Base-by-base conservation (phyloP, 768 basidiomycete genomes). In the Gloeostereum incarnatum region DNA sequence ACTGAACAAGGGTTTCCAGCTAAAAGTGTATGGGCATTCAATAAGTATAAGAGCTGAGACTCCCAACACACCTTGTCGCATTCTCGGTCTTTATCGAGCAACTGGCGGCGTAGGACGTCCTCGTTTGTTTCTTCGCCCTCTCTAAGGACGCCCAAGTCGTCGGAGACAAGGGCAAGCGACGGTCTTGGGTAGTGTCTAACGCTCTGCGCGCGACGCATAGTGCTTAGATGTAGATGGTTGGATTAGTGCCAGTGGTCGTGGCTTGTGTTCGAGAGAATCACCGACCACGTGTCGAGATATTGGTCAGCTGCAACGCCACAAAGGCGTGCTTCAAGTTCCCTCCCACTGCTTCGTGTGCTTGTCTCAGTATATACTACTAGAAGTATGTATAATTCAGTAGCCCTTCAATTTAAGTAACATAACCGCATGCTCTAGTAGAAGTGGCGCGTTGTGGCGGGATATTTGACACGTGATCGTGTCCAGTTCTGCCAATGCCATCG, bases 61-160 rank as follows among this genome's bases (percentile, higher is more conserved):
- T 11, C 17, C 10, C 21, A 13, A 46, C 53, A 36, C 27, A 81
- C 81, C 61, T 69, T 79, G 57, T 85, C 82, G 44, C 74, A 76
- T 53, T 85, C 81, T 36, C 80, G 61, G 32, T 81, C 77, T 44
- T 75, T 78, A 32, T 81, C 81, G 19, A 80, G 54, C 31, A 86
- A 59, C 31, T 83, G 77, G 34, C 68, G 65, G 19, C 81, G 68
- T 22, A 86, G 61, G 6, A 65, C 56, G 39, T 82, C 81, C 51
- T 85, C 78, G 27, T 62, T 57, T 7, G 70, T 59, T 41, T 82
- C 80, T 23, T 73, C 69, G 18, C 61, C 58, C 52, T 86, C 84
- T 33, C 66, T 65, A 21, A 86, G 59, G 16, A 70, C 50, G 25
- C 73, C 69, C 3, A 86, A 65, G 43, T 84, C 84, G 45, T 84